Conservation (phyloP, 2,329 filamentous ascomycete species). For the Reticulascus tulasneorum region DNA sequence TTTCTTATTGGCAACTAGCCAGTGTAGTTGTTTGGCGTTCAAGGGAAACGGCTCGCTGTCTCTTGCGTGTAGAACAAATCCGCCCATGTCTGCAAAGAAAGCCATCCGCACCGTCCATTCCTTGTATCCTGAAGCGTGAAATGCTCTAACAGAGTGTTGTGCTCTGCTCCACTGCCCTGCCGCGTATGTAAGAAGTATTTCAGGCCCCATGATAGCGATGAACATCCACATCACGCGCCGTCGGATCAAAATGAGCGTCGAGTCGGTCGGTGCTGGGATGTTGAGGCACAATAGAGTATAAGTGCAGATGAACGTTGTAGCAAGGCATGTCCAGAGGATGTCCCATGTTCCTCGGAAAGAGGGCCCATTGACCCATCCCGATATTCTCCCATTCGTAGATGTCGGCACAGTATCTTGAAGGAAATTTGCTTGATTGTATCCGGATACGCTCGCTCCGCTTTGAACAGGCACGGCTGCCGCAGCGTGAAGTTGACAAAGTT, state of each 20-base stretch:
- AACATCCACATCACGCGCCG: constrained; percentile 15
- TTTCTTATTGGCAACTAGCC: constrained; percentile 14
- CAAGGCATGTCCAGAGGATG: constrained; percentile 26
- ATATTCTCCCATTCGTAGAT: not conserved
- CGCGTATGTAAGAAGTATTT: constrained; percentile 17
- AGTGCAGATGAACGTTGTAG: constrained; percentile 25
- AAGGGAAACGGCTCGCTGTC: constrained; percentile 17
- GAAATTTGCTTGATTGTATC: too few relatives aligned
- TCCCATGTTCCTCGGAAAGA: constrained; percentile 23
- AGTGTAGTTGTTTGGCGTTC: constrained; percentile 17
- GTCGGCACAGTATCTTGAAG: not conserved
- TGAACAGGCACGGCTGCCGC: too few relatives aligned
- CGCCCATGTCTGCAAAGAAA: constrained; percentile 25
- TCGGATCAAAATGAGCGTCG: constrained; percentile 2
- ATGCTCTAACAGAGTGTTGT: constrained; percentile 9
- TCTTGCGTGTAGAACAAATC: constrained; percentile 16
- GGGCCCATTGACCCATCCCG: constrained; percentile 1
- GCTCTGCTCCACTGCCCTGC: constrained; percentile 19
- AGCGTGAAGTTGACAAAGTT: too few relatives aligned
- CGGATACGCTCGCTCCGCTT: too few relatives aligned
- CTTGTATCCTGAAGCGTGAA: constrained; percentile 12
- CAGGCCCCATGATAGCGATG: constrained; percentile 16
- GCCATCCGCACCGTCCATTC: constrained; percentile 20
- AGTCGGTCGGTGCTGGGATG: constrained; percentile 17
- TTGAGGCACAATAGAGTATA: constrained; percentile 26